phyloP scores from a whole-genome alignment of 768 basidiomycete species.

The Mycena epipterygia region DNA sequence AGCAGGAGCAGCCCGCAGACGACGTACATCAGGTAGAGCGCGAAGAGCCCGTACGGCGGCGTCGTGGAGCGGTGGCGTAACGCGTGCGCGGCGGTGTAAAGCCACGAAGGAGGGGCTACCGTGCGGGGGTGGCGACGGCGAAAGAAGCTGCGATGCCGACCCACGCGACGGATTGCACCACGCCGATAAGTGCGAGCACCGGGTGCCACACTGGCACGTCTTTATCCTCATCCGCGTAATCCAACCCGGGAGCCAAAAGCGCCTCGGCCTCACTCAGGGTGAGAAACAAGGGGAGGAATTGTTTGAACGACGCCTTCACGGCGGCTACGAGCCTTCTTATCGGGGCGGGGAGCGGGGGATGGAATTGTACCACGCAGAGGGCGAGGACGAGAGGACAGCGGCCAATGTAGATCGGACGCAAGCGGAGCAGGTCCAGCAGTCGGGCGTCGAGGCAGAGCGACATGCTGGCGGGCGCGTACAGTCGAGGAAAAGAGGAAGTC shows the following conservation, averaged over 20 bases:
- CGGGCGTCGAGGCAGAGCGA: background rate
- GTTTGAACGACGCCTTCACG: constrained; percentile 50
- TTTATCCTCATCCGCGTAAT: constrained; percentile 21
- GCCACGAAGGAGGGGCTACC: constrained; percentile 68
- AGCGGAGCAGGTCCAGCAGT: constrained; percentile 55
- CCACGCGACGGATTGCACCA: constrained; percentile 71
- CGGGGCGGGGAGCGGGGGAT: constrained; percentile 47
- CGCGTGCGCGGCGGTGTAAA: constrained; percentile 75
- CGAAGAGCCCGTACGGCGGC: constrained; percentile 73
- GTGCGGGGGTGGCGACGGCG: constrained; percentile 51
- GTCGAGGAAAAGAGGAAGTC: no score
- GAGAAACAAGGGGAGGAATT: no score
- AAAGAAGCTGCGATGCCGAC: constrained; percentile 70
- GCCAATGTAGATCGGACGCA: constrained; percentile 68
- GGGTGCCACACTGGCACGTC: constrained; percentile 72
- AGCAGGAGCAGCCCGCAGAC: constrained; percentile 60
- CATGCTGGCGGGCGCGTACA: background rate
- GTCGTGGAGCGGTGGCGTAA: constrained; percentile 67
- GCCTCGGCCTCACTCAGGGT: constrained; percentile 71
- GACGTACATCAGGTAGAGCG: constrained; percentile 66
- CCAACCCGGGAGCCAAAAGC: constrained; percentile 42
- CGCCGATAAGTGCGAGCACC: constrained; percentile 66
- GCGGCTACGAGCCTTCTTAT: constrained; percentile 39
- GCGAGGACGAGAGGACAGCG: constrained; percentile 59
- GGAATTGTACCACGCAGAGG: constrained; percentile 50